Conservation (phyloP, 345 rosid species). For the Populus nigra region DNA sequence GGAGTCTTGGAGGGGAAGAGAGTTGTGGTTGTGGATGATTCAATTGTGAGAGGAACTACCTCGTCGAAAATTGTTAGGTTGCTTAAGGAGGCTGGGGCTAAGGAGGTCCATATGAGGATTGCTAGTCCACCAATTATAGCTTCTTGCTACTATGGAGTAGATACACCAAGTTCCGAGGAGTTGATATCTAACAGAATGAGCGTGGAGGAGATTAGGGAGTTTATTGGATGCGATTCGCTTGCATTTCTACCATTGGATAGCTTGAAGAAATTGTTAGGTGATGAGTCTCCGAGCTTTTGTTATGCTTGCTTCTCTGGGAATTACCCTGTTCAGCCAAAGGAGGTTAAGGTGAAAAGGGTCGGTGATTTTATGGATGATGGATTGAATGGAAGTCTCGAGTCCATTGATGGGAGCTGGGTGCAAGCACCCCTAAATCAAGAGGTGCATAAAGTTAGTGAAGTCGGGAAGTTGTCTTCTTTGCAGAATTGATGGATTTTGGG, state of each 20-base stretch:
- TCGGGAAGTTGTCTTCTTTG: constrained; percentile 14
- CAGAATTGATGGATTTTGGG: constrained; percentile 5
- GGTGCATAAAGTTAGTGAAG: constrained; percentile 15
- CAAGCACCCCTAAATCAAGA: constrained; percentile 32
- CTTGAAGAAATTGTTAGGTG: constrained; percentile 52
- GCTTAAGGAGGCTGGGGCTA: constrained; percentile 87
- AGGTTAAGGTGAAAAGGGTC: constrained; percentile 69
- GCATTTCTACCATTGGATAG: constrained; percentile 71
- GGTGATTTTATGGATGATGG: constrained; percentile 94
- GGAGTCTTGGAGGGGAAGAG: constrained; percentile 82
- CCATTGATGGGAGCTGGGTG: constrained; percentile 82
- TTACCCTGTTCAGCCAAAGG: constrained; percentile 78
- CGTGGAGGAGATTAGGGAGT: constrained; percentile 70
- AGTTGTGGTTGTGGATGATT: constrained; percentile 94
- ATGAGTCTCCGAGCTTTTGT: constrained; percentile 59
- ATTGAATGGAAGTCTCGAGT: constrained; percentile 58
- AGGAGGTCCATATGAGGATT: constrained; percentile 94
- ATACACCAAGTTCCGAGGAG: constrained; percentile 86
- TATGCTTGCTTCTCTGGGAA: constrained; percentile 91
- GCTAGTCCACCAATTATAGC: constrained; percentile 89
- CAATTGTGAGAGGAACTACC: constrained; percentile 90
- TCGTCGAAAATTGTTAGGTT: constrained; percentile 83
- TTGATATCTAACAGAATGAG: constrained; percentile 86
- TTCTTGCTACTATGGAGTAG: constrained; percentile 95
- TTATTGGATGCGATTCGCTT: constrained; percentile 76